Base-by-base conservation (phyloP, 345 rosid species). In the Eucalyptus regnans region DNA sequence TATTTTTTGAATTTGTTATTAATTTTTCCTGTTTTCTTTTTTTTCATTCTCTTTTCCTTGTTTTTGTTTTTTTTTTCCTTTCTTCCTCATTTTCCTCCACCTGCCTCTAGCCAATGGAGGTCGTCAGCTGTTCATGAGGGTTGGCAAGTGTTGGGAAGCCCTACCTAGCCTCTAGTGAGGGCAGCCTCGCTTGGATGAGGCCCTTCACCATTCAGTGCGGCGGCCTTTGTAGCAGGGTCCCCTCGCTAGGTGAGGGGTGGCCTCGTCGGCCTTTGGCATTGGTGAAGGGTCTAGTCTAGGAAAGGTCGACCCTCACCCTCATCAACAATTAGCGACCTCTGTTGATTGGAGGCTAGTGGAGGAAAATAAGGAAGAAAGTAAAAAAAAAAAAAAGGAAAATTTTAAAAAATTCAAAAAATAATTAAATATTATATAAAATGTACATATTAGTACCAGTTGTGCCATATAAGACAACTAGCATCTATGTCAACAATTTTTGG, bases 101-200 rank as follows among this genome's bases (percentile, higher is more conserved):
- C 2, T 3, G 10, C 23, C 25, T 20, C 1, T 0, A 2, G 0
- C 4, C 8, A 4, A 20, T 0, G 4, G 0, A 52, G 10, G 25
- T 20, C 2, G 0, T 0, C 2, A 0, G 4, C 0, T 52, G 10
- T 20, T 1, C 0, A 52, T 20, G 25, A 52, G 58, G 58, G 58
- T 5, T 20, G 0, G 25, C 1, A 0, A 52, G 25, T 0, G 10
- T 0, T 52, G 4, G 25, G 25, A 52, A 52, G 58, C 58, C 25
- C 0, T 52, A 0, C 5, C 10, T 52, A 52, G 58, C 23, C 58
- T 20, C 1, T 50, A 1, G 54, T 0, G 20, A 50, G 54, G 20
- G 20, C 1, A 52, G 18, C 52, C 52, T 50, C 3, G 1, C 25
- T 52, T 52, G 25, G 58, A 1, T 20, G 58, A 52, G 58, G 58